Conservation (phyloP, 176 grass and related monocot species). For the Thalia dealbata region DNA sequence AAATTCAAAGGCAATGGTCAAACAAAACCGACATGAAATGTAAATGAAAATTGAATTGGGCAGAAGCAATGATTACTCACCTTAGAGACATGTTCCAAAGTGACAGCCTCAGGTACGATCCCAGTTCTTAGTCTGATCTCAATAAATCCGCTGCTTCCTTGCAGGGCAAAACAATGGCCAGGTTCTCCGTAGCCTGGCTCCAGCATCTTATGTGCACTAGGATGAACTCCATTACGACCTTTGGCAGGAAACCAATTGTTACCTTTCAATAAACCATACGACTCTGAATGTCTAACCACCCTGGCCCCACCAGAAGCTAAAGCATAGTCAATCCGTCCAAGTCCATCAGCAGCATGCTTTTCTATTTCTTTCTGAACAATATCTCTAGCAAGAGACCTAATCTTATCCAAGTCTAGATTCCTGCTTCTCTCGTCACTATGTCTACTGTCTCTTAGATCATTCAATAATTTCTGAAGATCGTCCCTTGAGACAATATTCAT, state of each 20-base stretch:
- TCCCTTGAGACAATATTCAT: conserved; percentile 39
- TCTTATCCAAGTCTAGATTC: conserved; percentile 44
- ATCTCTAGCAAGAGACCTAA: conserved; percentile 50
- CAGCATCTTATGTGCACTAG: conserved; percentile 49
- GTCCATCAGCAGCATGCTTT: conserved; percentile 80
- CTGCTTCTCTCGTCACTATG: conserved; percentile 1
- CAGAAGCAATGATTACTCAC: conserved; percentile 26
- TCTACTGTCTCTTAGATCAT: conserved; percentile 37
- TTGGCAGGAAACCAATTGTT: conserved; percentile 10
- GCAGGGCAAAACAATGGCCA: conserved; percentile 66
- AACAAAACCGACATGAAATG: neutral
- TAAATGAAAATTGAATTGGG: neutral
- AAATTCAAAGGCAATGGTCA: neutral
- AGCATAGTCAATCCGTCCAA: conserved; percentile 76
- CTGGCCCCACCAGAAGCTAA: conserved; percentile 59
- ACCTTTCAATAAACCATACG: conserved; percentile 28
- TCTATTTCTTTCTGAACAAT: conserved; percentile 69
- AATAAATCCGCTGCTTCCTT: conserved; percentile 66
- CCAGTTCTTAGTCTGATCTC: conserved; percentile 56
- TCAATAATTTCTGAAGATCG: conserved; percentile 48
- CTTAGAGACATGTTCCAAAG: conserved; percentile 82
- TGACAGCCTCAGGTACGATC: conserved; percentile 68
- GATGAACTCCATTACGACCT: conserved; percentile 4
- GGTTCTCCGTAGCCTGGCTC: conserved; percentile 86
- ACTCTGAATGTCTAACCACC: conserved; percentile 52